Percentiles rank a stretch among this genome's conserved stretches.
Conservation (phyloP, 2,329 filamentous ascomycete species). For the Cordyceps sp. region DNA sequence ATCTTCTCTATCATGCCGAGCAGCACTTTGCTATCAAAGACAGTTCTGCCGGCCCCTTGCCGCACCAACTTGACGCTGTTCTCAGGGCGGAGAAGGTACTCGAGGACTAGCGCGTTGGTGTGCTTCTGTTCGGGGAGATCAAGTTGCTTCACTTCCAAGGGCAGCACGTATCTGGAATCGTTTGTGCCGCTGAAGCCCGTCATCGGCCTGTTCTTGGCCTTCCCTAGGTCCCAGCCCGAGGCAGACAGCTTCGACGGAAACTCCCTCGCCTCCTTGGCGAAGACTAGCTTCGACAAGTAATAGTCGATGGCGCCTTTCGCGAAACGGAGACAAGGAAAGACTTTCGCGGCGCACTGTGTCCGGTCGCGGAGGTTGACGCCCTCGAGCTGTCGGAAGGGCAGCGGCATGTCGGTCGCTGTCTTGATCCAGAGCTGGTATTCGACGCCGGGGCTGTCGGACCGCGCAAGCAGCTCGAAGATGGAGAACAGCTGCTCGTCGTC, state of each 20-base stretch:
- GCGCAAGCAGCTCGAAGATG: constrained; percentile 27
- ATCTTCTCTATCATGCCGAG: constrained; percentile 23
- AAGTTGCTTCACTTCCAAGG: constrained; percentile 35
- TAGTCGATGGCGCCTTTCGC: constrained; percentile 44
- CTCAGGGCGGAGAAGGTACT: constrained; percentile 35
- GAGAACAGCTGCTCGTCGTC: constrained; percentile 28
- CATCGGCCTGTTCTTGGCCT: constrained; percentile 26
- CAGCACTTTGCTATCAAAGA: constrained; percentile 18
- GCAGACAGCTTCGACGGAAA: constrained; percentile 46
- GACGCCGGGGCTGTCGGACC: constrained; percentile 30
- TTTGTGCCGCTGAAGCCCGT: constrained; percentile 59
- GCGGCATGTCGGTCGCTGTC: constrained; percentile 15
- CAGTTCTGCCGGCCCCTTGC: neutral
- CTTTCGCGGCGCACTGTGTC: constrained; percentile 21
- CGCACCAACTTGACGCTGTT: constrained; percentile 19
- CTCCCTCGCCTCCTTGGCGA: constrained; percentile 43
- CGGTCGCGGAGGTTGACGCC: constrained; percentile 44
- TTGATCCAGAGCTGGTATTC: constrained; percentile 35
- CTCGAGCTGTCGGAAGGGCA: constrained; percentile 20
- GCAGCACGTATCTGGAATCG: constrained; percentile 42
- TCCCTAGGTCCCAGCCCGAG: constrained; percentile 51
- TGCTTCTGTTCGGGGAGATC: constrained; percentile 38
- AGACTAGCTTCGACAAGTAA: constrained; percentile 40
- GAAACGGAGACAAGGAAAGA: constrained; percentile 37
- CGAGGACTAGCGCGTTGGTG: constrained; percentile 51